Evolutionary conservation across 2,329 filamentous ascomycete species (phyloP).

Genomic region (Fusarium hostae): DNA sequence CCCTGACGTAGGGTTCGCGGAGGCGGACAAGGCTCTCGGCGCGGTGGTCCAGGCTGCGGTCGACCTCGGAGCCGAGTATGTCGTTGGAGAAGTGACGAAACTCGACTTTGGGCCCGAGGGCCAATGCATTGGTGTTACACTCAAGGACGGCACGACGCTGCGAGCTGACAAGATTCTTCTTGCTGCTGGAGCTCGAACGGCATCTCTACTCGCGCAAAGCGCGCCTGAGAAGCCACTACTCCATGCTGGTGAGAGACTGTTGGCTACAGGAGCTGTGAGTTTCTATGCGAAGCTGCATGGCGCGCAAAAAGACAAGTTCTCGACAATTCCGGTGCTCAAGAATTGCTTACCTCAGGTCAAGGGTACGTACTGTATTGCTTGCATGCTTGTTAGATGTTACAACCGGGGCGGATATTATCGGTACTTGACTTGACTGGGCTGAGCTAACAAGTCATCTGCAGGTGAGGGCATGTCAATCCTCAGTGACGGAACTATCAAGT

Average conservation of each 20-base stretch:
- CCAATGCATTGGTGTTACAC: slow-evolving; percentile 60
- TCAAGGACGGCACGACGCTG: slow-evolving; percentile 58
- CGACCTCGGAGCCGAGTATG: slow-evolving; percentile 65
- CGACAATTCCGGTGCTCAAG: slow-evolving; percentile 64
- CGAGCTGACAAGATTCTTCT: slow-evolving; percentile 65
- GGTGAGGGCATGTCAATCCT: slow-evolving; percentile 59
- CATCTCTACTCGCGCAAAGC: slow-evolving; percentile 62
- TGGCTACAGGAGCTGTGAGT: slow-evolving; percentile 65
- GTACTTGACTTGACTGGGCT: background rate
- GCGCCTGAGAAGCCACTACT: slow-evolving; percentile 60
- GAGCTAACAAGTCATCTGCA: slow-evolving; percentile 33
- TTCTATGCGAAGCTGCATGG: slow-evolving; percentile 54
- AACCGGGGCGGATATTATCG: slow-evolving; percentile 21
- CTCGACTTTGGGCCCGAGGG: slow-evolving; percentile 60
- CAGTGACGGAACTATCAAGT: slow-evolving; percentile 64
- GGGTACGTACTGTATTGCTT: slow-evolving; percentile 48
- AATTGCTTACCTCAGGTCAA: slow-evolving; percentile 55
- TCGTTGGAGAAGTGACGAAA: slow-evolving; percentile 59
- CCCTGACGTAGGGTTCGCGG: slow-evolving; percentile 68
- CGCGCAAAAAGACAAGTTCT: slow-evolving; percentile 59
- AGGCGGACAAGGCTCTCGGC: slow-evolving; percentile 65
- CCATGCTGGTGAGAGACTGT: slow-evolving; percentile 63
- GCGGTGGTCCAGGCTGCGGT: slow-evolving; percentile 64
- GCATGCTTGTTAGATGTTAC: background rate
- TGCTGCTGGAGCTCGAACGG: slow-evolving; percentile 67